phyloP scores from a whole-genome alignment of 768 basidiomycete species.

The Nidula microcarpa region DNA sequence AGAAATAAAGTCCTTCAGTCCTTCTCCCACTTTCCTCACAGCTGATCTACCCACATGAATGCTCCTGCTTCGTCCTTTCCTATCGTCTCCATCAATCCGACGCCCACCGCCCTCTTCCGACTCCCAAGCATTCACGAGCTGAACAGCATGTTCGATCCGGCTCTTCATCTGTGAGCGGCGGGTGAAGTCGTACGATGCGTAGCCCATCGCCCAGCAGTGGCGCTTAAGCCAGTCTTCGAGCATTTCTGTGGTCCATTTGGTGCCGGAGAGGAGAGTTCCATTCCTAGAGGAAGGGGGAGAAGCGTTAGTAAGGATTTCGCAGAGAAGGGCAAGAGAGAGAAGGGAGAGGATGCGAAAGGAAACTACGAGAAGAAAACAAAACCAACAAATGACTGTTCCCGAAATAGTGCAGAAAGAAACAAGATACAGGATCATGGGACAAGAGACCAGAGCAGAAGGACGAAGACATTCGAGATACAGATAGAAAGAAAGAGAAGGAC shows the following conservation, averaged over 20 bases:
- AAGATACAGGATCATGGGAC: no score
- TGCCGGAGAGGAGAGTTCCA: constrained; percentile 47
- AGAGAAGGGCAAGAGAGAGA: not conserved
- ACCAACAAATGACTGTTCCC: not conserved
- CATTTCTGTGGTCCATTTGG: constrained; percentile 50
- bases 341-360: not conserved
- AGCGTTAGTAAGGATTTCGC: not conserved
- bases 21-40: not conserved
- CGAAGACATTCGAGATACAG: no score
- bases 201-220: constrained; percentile 65
- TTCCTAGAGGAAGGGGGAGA: constrained; percentile 27
- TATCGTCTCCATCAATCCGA: not conserved
- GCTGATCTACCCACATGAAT: not conserved
- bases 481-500: no score
- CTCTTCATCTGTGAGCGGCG: constrained; percentile 41
- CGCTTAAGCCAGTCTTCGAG: constrained; percentile 57
- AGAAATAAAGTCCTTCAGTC: not conserved
- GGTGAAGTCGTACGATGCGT: constrained; percentile 40
- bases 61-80: not conserved
- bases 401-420: no score
- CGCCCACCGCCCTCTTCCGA: not conserved
- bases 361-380: constrained; percentile 18
- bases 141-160: constrained; percentile 55
- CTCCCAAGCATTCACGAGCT: constrained; percentile 22
- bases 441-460: no score